Percentiles rank a stretch among this genome's conserved stretches.
Evolutionary conservation across 306 rosid species (phyloP).

Genomic region (Gastrolobium villosum): DNA sequence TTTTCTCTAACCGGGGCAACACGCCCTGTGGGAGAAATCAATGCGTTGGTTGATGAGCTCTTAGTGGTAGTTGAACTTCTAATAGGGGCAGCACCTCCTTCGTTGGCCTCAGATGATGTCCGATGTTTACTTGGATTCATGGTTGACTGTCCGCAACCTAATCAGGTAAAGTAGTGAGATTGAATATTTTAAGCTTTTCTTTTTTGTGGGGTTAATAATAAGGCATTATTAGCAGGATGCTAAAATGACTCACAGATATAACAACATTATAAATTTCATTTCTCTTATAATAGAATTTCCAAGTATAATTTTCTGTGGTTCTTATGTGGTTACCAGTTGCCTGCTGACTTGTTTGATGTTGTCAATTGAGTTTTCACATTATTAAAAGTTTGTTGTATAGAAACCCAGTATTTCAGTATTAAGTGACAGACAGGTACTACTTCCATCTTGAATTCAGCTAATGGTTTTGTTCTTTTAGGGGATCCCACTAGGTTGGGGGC

Average conservation of each 20-base stretch:
- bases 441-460: neutral
- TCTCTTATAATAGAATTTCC: conserved; percentile 23
- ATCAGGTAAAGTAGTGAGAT: conserved; percentile 74
- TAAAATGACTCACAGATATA: conserved; percentile 5
- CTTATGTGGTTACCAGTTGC: conserved; percentile 1
- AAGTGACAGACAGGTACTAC: neutral
- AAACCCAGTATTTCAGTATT: neutral
- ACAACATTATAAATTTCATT: conserved; percentile 31
- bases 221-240: conserved; percentile 16
- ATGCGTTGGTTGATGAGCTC: conserved; percentile 98
- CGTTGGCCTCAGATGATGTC: conserved; percentile 79
- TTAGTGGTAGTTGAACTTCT: conserved; percentile 93
- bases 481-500: neutral
- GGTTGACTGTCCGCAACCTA: conserved; percentile 98
- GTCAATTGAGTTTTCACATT: conserved; percentile 12
- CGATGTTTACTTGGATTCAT: conserved; percentile 93
- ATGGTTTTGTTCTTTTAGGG: neutral
- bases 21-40: conserved; percentile 95
- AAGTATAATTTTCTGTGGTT: neutral
- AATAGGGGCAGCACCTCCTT: conserved; percentile 87
- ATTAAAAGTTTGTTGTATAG: conserved; percentile 9
- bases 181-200: neutral
- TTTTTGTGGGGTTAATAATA: conserved; percentile 27
- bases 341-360: neutral
- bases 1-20: conserved; percentile 71